A percentile compares a stretch with the other conserved stretches of the same genome.
Conservation (phyloP, 805 yeast genomes). For the Saccharomycopsis lassenensis region DNA sequence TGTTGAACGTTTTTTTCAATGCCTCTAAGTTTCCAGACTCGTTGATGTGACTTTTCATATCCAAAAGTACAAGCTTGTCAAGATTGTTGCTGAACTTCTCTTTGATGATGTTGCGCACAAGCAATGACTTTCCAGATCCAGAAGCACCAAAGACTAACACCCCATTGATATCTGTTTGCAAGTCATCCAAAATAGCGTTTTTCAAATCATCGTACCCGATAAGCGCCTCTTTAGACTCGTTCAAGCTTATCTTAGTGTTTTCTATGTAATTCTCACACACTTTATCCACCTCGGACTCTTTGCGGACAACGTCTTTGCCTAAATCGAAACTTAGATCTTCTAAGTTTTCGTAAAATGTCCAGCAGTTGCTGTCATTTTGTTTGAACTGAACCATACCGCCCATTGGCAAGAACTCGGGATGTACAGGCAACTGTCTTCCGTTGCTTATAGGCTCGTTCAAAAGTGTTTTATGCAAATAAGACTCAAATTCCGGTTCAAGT, state of each 20-base stretch:
- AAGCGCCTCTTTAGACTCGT: not conserved
- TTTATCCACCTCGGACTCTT: slow-evolving; percentile 25
- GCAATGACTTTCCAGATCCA: slow-evolving; percentile 72
- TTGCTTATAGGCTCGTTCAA: slow-evolving; percentile 47
- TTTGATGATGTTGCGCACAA: slow-evolving; percentile 33
- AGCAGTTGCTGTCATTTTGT: slow-evolving; percentile 37
- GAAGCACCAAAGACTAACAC: slow-evolving; percentile 58
- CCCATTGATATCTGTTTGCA: slow-evolving; percentile 40
- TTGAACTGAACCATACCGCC: slow-evolving; percentile 54
- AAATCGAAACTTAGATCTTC: slow-evolving; percentile 33
- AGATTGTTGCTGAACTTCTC: slow-evolving; percentile 30
- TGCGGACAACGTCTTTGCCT: slow-evolving; percentile 38
- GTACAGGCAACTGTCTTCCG: slow-evolving; percentile 39
- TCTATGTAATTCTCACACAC: slow-evolving; percentile 6
- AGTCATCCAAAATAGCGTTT: slow-evolving; percentile 28
- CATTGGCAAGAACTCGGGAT: slow-evolving; percentile 33
- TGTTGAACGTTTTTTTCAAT: slow-evolving; percentile 33
- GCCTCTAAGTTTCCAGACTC: slow-evolving; percentile 34
- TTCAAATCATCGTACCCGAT: slow-evolving; percentile 49
- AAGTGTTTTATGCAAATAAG: too few relatives aligned
- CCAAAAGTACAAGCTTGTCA: slow-evolving; percentile 36
- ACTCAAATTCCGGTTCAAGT: too few relatives aligned
- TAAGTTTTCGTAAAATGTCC: slow-evolving; percentile 30
- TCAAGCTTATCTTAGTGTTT: not conserved
- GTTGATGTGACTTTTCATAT: slow-evolving; percentile 45